Evolutionary conservation across 768 basidiomycete genomes (phyloP).

Genomic region (Chalciporus pseudorubinellus): DNA sequence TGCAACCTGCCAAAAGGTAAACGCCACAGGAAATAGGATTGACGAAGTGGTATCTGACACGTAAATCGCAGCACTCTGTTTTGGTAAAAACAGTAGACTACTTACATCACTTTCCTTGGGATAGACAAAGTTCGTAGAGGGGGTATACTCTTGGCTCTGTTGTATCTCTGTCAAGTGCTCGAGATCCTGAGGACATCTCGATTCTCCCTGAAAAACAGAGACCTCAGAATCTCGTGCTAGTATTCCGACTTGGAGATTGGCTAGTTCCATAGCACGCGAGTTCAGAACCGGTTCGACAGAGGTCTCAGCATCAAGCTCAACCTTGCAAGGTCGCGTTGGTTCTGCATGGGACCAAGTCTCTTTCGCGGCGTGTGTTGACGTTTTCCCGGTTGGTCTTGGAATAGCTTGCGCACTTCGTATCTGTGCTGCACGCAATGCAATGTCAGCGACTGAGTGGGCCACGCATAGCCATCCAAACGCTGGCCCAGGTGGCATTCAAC

Average conservation of each 20-base stretch:
- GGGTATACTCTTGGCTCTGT: neutral
- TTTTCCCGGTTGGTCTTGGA: neutral
- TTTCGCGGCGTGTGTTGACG: neutral
- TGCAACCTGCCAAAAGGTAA: conserved; percentile 1
- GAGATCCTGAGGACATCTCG: neutral
- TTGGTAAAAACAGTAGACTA: neutral
- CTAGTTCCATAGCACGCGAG: neutral
- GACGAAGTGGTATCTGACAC: neutral
- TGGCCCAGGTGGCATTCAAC: conserved; percentile 63
- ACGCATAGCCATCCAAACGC: conserved; percentile 74
- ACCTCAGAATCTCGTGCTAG: neutral
- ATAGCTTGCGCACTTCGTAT: conserved; percentile 46
- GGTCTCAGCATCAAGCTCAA: neutral
- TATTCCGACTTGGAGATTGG: neutral
- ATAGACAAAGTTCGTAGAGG: neutral
- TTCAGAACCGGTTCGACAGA: neutral
- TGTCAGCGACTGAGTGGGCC: conserved; percentile 54
- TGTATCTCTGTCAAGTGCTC: neutral
- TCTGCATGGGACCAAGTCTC: neutral
- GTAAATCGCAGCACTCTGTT: neutral
- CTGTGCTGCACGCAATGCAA: conserved; percentile 60
- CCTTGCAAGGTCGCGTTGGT: neutral
- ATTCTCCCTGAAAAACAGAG: neutral
- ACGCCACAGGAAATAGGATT: too few species aligned
- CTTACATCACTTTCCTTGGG: conserved; percentile 6